These are phyloP conservation scores for Cytospora leucostoma DNA, from an alignment of 2,329 filamentous ascomycete species.

Conservation along the genomic window DNA sequence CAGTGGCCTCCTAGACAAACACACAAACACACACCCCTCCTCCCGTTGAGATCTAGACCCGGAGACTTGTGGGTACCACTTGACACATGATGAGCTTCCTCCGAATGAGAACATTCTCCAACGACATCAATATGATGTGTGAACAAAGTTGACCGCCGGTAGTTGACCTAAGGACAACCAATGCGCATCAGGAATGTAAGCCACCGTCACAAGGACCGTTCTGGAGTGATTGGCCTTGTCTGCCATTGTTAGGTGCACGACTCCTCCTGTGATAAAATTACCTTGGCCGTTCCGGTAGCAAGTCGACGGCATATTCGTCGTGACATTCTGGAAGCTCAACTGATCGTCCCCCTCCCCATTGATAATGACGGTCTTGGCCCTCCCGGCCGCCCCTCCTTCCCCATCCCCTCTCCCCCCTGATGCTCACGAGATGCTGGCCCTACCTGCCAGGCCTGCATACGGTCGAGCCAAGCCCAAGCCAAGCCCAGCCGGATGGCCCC, in stretches of 20 bases:
- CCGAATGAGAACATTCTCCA: background rate
- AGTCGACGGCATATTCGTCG: too few relatives aligned
- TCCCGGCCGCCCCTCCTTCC: background rate
- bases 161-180: background rate
- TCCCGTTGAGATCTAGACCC: slow-evolving; percentile 5
- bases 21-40: too few relatives aligned
- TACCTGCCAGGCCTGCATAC: background rate
- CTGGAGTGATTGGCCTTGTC: too few relatives aligned
- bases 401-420: background rate
- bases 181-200: too few relatives aligned
- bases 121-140: background rate
- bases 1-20: too few relatives aligned
- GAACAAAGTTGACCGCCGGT: background rate
- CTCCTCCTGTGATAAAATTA: too few relatives aligned
- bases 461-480: background rate
- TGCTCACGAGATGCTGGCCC: background rate
- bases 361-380: background rate
- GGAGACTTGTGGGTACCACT: slow-evolving; percentile 3
- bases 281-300: too few relatives aligned
- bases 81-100: background rate
- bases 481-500: background rate
- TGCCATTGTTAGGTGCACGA: too few relatives aligned
- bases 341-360: too few relatives aligned
- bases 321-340: too few relatives aligned
- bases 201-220: too few relatives aligned